Evolutionary conservation across 148 eudicot species (phyloP).

Genomic region (Oxyria digyna): DNA sequence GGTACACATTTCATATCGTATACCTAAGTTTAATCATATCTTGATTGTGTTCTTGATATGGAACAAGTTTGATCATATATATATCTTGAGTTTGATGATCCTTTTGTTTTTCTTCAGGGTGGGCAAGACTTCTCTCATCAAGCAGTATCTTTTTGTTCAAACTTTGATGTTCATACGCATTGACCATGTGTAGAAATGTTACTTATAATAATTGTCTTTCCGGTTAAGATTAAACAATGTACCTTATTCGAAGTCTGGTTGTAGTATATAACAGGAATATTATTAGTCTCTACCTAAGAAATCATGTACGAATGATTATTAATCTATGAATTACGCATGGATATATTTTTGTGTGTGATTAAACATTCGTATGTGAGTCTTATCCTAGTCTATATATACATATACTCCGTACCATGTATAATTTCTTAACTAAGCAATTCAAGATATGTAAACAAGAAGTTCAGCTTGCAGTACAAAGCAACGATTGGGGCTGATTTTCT

Average conservation of each 20-base stretch:
- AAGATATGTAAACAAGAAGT: conserved; percentile 58
- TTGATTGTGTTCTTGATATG: not conserved
- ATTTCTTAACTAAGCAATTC: not conserved
- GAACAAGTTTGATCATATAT: not conserved
- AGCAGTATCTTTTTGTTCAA: conserved; percentile 19
- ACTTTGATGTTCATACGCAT: not conserved
- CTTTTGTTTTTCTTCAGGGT: conserved; percentile 22
- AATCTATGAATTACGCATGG: too few species aligned
- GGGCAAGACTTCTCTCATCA: conserved; percentile 53
- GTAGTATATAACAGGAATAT: too few species aligned
- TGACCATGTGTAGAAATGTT: not conserved
- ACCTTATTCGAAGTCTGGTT: too few species aligned
- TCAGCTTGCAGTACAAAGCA: conserved; percentile 59
- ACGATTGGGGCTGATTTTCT: conserved; percentile 83
- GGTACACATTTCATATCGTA: conserved; percentile 12
- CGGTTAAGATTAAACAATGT: too few species aligned
- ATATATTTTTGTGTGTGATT: too few species aligned
- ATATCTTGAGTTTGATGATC: not conserved
- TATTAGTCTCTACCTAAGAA: too few species aligned
- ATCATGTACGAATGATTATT: too few species aligned
- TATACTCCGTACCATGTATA: too few species aligned
- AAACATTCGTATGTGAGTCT: too few species aligned
- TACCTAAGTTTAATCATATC: not conserved
- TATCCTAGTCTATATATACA: too few species aligned
- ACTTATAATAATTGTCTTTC: not conserved